A percentile compares a stretch with the other conserved stretches of the same genome.
Evolutionary conservation across 805 yeast genomes (phyloP).

Genomic region (Cyberlindnera nakhonratchasimensis): DNA sequence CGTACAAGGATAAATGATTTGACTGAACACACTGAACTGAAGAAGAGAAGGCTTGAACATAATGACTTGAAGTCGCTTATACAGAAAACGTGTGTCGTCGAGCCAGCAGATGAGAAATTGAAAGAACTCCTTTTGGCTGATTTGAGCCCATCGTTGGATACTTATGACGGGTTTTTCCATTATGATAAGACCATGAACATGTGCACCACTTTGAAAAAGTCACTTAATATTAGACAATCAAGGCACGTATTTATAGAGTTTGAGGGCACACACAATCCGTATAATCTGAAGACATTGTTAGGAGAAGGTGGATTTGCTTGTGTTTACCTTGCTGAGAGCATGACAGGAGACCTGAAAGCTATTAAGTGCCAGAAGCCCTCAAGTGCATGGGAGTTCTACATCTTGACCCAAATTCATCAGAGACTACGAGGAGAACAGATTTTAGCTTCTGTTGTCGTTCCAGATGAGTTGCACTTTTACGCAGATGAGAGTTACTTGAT

Average conservation of each 20-base stretch:
- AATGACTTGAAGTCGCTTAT: slow-evolving; percentile 2
- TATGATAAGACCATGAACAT: slow-evolving; percentile 34
- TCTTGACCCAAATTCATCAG: slow-evolving; percentile 53
- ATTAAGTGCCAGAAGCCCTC: slow-evolving; percentile 71
- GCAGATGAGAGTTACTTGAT: slow-evolving; percentile 27
- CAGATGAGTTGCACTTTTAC: slow-evolving; percentile 46
- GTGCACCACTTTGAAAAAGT: slow-evolving; percentile 33
- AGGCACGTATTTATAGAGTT: slow-evolving; percentile 41
- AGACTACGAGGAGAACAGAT: slow-evolving; percentile 31
- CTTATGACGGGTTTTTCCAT: slow-evolving; percentile 31
- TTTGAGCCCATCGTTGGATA: slow-evolving; percentile 35
- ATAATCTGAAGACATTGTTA: slow-evolving; percentile 49
- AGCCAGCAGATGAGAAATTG: slow-evolving; percentile 45
- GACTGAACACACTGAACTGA: slow-evolving; percentile 28
- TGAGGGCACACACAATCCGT: slow-evolving; percentile 40
- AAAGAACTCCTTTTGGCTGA: slow-evolving; percentile 37
- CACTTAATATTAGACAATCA: slow-evolving; percentile 32
- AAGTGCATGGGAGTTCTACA: slow-evolving; percentile 78
- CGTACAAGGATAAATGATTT: slow-evolving; percentile 32
- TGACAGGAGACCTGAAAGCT: slow-evolving; percentile 55
- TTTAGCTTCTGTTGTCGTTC: slow-evolving; percentile 43
- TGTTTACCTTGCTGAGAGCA: slow-evolving; percentile 67
- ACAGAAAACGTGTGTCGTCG: slow-evolving; percentile 23
- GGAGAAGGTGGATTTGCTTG: slow-evolving; percentile 83
- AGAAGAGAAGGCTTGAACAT: slow-evolving; percentile 4